Percentiles rank a stretch among this genome's conserved stretches.
Conservation (phyloP, 2,329 filamentous ascomycete species). For the Colletotrichum orchidophilum region DNA sequence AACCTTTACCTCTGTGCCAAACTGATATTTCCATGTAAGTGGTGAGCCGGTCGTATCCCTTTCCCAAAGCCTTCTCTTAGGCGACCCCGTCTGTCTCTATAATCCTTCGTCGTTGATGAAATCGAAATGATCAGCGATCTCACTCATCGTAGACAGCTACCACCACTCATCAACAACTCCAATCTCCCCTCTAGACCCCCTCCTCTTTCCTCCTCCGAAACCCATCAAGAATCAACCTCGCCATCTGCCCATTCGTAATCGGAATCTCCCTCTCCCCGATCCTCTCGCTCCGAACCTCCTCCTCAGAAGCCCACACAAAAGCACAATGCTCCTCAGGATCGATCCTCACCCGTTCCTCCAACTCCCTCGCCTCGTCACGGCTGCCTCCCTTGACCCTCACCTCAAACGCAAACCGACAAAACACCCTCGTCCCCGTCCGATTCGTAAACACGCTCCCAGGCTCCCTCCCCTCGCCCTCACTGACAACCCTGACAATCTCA, state of each 20-base stretch:
- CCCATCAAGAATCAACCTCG: slow-evolving; percentile 41
- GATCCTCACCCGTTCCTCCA: slow-evolving; percentile 40
- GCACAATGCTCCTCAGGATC: slow-evolving; percentile 53
- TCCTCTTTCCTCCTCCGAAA: slow-evolving; percentile 40
- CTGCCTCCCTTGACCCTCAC: slow-evolving; percentile 44
- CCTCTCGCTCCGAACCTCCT: slow-evolving; percentile 44
- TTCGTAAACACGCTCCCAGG: slow-evolving; percentile 45
- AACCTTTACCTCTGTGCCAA: neutral
- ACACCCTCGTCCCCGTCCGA: slow-evolving; percentile 42
- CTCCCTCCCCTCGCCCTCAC: slow-evolving; percentile 37
- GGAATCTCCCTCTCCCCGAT: slow-evolving; percentile 42
- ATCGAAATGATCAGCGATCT: neutral
- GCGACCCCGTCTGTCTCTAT: neutral
- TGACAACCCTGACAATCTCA: slow-evolving; percentile 42
- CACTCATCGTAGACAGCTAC: neutral
- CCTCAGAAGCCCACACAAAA: slow-evolving; percentile 50
- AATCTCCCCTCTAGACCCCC: neutral
- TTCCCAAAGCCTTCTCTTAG: neutral
- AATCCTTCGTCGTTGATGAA: neutral
- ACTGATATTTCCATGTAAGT: too few relatives aligned
- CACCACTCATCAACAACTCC: neutral
- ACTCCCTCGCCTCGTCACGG: neutral
- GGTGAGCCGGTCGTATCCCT: neutral
- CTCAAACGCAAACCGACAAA: slow-evolving; percentile 48
- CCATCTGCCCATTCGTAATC: slow-evolving; percentile 40